Evolutionary conservation across 108 stramenopile genomes (phyloP).

Genomic region (Cyclotella baltica): DNA sequence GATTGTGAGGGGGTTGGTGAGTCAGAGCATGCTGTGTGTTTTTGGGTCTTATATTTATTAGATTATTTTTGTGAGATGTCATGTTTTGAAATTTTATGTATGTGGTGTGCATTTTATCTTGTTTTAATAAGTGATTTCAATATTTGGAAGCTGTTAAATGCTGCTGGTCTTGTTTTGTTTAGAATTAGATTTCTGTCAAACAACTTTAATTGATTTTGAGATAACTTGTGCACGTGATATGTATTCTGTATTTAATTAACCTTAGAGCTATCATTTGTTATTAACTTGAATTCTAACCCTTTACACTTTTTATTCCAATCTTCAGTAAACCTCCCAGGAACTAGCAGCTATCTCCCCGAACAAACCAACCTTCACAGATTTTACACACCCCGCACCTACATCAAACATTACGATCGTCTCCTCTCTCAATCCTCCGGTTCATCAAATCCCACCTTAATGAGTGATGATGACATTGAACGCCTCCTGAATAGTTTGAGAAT

Average conservation of each 20-base stretch:
- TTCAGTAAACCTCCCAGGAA: conserved; percentile 58
- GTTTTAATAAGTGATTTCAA: no score
- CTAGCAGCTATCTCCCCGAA: conserved; percentile 55
- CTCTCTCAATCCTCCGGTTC: conserved; percentile 4
- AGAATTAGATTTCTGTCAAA: no score
- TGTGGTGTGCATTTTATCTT: neutral
- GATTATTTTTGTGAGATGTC: no score
- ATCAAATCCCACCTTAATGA: neutral
- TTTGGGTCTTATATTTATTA: no score
- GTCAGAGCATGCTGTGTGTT: conserved; percentile 12
- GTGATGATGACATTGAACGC: conserved; percentile 31
- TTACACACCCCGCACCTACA: conserved; percentile 62
- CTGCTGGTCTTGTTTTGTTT: no score
- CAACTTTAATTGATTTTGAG: no score
- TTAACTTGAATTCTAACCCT: no score
- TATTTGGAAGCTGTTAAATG: no score
- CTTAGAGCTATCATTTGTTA: no score
- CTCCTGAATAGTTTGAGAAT: conserved; percentile 45
- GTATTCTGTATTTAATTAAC: no score
- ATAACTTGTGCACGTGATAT: no score
- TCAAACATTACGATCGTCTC: conserved; percentile 62
- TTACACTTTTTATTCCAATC: neutral
- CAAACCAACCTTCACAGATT: conserved; percentile 65
- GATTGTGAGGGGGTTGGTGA: conserved; percentile 50
- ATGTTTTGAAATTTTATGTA: no score